phyloP scores from a whole-genome alignment of 164 flowering plant species.

The Piper betle region DNA sequence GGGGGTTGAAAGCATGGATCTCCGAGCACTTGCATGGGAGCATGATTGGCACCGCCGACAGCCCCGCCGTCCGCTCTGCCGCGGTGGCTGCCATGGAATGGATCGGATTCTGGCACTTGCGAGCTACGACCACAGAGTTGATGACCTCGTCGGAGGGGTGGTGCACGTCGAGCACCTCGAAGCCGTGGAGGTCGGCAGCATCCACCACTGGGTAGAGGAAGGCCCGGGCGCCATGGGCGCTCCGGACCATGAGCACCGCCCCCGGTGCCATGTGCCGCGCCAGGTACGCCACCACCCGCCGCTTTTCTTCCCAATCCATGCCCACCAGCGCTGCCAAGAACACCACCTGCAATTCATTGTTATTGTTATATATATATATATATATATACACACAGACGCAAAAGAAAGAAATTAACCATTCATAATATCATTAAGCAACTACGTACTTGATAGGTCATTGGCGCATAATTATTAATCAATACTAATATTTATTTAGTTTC shows the following conservation, averaged over 20 bases:
- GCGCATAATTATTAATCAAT: too few relatives aligned
- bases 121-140: conserved; percentile 74
- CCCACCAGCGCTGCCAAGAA: conserved; percentile 92
- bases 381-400: too few relatives aligned
- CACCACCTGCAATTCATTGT: too few relatives aligned
- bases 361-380: too few relatives aligned
- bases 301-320: conserved; percentile 61
- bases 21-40: conserved; percentile 50
- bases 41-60: conserved; percentile 8
- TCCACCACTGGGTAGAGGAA: conserved; percentile 88
- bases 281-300: conserved; percentile 42
- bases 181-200: conserved; percentile 56
- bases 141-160: conserved; percentile 92
- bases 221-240: conserved; percentile 93
- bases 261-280: conserved; percentile 77
- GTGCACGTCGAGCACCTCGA: conserved; percentile 65
- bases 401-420: too few relatives aligned
- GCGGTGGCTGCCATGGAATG: not conserved
- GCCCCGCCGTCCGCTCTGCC: conserved; percentile 12
- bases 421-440: too few relatives aligned
- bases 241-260: conserved; percentile 64
- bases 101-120: conserved; percentile 19
- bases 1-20: conserved; percentile 37
- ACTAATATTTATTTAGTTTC: too few relatives aligned
- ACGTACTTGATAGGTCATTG: too few relatives aligned